A percentile compares a stretch with the other conserved stretches of the same genome.
These are phyloP conservation scores for Scheffersomyces amazonensis DNA, from an alignment of 805 yeast genomes.

Conservation along the genomic window DNA sequence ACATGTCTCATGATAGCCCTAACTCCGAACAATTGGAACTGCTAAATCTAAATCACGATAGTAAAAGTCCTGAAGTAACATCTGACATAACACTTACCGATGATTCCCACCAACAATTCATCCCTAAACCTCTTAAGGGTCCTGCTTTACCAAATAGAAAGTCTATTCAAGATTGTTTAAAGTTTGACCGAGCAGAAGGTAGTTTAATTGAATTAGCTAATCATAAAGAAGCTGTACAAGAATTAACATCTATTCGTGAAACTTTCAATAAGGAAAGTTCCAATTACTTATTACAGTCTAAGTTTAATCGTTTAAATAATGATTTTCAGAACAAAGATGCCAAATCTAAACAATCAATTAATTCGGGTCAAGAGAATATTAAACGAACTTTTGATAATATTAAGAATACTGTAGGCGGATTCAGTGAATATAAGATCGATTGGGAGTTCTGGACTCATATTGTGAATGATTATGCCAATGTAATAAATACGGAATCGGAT, in stretches of 20 bases:
- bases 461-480: conserved; percentile 69
- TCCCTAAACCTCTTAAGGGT: background rate
- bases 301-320: conserved; percentile 54
- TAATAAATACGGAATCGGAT: conserved; percentile 61
- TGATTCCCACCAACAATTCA: background rate
- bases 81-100: background rate
- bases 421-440: conserved; percentile 46
- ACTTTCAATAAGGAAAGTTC: conserved; percentile 17
- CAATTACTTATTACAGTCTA: conserved; percentile 57
- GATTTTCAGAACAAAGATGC: conserved; percentile 49
- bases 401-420: conserved; percentile 44
- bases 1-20: too few species aligned
- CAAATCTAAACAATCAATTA: conserved; percentile 45
- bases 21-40: too few species aligned
- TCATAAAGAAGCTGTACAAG: conserved; percentile 5
- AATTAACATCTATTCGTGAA: conserved; percentile 12
- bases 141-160: conserved; percentile 36
- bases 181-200: conserved; percentile 19
- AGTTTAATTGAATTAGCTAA: conserved; percentile 1
- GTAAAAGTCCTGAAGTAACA: background rate
- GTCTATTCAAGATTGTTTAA: conserved; percentile 18
- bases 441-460: conserved; percentile 90
- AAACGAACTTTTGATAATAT: conserved; percentile 46
- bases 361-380: conserved; percentile 36
- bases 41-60: background rate